Evolutionary conservation across 768 basidiomycete genomes (phyloP), one percentile per base, ranked within the genome.

Genomic region (Dentipellis fragilis): DNA sequence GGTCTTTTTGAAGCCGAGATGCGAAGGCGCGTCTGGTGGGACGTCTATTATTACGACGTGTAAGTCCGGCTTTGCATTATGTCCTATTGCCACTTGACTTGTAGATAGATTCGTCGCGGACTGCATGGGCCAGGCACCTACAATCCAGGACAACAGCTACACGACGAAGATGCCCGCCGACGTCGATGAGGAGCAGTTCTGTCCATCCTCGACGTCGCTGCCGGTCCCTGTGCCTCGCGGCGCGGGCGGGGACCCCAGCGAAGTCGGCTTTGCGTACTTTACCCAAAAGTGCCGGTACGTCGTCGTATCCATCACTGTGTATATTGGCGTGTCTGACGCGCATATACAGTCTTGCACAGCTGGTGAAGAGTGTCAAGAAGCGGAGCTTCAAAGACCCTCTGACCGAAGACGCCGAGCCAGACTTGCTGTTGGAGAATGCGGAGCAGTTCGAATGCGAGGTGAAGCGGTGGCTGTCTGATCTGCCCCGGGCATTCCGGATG

Each of bases 1-100:
- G 72, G 61, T 46, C 66, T 79, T 2, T 80, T 77, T 48, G 75
- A 81, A 49, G 76, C 75, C 10, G 78, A 80, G 66, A 68, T 74
- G 50, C 69, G 81, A 54, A 67, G 80, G 56, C 68, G 82, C 59
- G 67, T 87, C 6, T 89, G 89, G 86, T 91, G 89, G 89, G 84
- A 87, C 52, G 74, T 89, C 10, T 77, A 81, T 64, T 87, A 79
- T 67, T 89, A 83, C 66, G 89, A 91, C 66, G 64, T 84, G 89
- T 89, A 66, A 62, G 85, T 78, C 7, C 34, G 34, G 8, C 40
- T 39, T 8, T 16, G 11, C 45, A 23, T 5, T 34, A 29, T 35
- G 37, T 10, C 23, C 21, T 19, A 37, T 49, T 46, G 42, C 46
- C 22, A 22, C 14, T 36, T 12, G 38, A 34, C 47, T 49, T 11